Evolutionary conservation across 345 rosid genomes (phyloP), one percentile per base, ranked within the genome.

Genomic region (Capsella bursapastoris): DNA sequence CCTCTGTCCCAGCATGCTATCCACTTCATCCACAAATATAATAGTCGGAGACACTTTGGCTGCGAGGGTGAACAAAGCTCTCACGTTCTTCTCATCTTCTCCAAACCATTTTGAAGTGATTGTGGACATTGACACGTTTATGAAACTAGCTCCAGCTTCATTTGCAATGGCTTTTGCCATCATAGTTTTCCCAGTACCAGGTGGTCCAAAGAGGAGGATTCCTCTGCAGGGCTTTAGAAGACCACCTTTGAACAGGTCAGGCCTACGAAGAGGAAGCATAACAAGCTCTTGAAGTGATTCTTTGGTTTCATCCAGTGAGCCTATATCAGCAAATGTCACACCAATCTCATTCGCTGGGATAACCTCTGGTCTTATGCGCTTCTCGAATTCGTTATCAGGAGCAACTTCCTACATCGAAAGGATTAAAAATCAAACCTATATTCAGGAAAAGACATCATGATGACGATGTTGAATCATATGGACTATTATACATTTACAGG

Each of bases 101-200:
- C 99, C 98, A 63, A 92, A 96, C 99, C 99, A 96, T 84, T 96
- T 96, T 18, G 98, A 92, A 40, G 99, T 96, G 74, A 96, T 90
- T 79, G 98, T 96, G 78, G 99, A 96, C 98, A 96, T 90, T 0
- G 98, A 96, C 38, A 96, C 99, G 45, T 96, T 96, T 73, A 96
- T 96, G 84, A 96, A 96, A 82, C 98, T 96, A 50, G 99, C 98
- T 77, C 98, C 97, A 27, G 99, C 99, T 86, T 96, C 99, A 61
- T 92, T 90, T 0, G 99, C 99, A 68, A 92, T 90, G 74, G 99
- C 99, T 82, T 92, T 92, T 10, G 99, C 99, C 75, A 96, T 87
- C 99, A 96, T 96, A 68, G 98, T 96, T 82, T 96, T 96, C 10
- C 99, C 99, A 1, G 98, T 96, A 79, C 99, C 99, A 22, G 99